These are phyloP conservation scores for Cotoneaster glaucophyllus DNA, from an alignment of 306 rosid species.

Conservation along the genomic window DNA sequence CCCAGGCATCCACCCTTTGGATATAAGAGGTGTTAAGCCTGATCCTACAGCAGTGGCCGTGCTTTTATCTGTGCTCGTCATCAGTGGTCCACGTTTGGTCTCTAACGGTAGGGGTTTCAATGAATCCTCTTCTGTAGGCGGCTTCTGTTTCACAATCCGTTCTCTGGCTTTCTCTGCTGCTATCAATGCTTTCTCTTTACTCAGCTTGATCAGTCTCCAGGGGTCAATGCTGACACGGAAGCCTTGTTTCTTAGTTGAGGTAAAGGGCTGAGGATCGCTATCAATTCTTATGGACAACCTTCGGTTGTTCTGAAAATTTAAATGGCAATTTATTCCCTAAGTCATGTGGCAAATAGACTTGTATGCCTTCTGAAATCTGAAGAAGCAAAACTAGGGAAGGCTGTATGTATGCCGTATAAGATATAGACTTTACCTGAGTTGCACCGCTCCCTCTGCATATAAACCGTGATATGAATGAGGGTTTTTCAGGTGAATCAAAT, in stretches of 20 bases:
- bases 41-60: slow-evolving; percentile 25
- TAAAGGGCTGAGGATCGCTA: slow-evolving; percentile 46
- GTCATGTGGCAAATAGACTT: not conserved
- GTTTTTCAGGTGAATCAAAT: slow-evolving; percentile 76
- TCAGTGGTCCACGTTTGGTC: slow-evolving; percentile 49
- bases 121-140: slow-evolving; percentile 32
- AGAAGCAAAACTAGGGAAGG: not conserved
- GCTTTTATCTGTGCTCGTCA: slow-evolving; percentile 22
- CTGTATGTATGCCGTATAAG: not conserved
- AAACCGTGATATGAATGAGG: slow-evolving; percentile 58
- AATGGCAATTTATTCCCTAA: slow-evolving; percentile 12
- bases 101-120: slow-evolving; percentile 76
- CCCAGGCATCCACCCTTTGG: slow-evolving; percentile 38
- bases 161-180: slow-evolving; percentile 89
- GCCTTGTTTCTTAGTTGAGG: slow-evolving; percentile 44
- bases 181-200: slow-evolving; percentile 67
- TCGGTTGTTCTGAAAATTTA: slow-evolving; percentile 47
- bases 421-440: slow-evolving; percentile 37
- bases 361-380: not conserved
- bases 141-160: slow-evolving; percentile 51
- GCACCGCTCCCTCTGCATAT: slow-evolving; percentile 45
- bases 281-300: slow-evolving; percentile 77
- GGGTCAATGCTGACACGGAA: slow-evolving; percentile 77
- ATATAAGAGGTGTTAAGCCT: slow-evolving; percentile 30
- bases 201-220: slow-evolving; percentile 72